Conservation (phyloP, 2,329 filamentous ascomycete genomes). For the Fusarium sp. region DNA sequence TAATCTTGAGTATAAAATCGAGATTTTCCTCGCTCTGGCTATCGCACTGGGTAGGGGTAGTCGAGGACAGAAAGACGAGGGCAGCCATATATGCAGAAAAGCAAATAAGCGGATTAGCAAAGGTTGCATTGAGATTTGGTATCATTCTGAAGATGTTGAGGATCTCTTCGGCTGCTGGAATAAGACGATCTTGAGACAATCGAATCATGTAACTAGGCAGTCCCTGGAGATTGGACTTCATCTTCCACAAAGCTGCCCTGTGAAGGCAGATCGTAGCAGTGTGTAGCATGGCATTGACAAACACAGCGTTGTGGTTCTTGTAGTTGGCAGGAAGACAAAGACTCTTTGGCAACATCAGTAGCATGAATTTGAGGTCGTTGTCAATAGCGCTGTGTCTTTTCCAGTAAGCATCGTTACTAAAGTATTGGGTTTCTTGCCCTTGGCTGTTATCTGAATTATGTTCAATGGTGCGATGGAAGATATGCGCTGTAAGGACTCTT, state of each 20-base stretch:
- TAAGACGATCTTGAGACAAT: constrained; percentile 16
- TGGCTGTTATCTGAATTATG: neutral
- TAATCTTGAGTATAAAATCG: constrained; percentile 16
- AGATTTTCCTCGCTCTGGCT: constrained; percentile 1
- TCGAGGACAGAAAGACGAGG: constrained; percentile 13
- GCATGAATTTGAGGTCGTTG: constrained; percentile 25
- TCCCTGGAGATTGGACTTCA: constrained; percentile 15
- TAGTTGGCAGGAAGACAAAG: constrained; percentile 27
- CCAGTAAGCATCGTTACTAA: constrained; percentile 2
- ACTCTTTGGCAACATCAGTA: constrained; percentile 20
- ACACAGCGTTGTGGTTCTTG: constrained; percentile 17
- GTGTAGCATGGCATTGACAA: constrained; percentile 28
- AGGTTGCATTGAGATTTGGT: constrained; percentile 8
- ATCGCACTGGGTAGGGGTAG: neutral
- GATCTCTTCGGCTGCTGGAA: constrained; percentile 23
- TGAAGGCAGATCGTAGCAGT: constrained; percentile 30
- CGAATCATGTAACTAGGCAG: constrained; percentile 18
- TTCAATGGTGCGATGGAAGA: constrained; percentile 26
- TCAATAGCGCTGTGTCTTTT: constrained; percentile 14
- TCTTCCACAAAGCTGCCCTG: constrained; percentile 25
- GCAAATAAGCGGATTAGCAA: constrained; percentile 24
- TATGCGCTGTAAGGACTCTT: constrained; percentile 14
- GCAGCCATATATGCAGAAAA: constrained; percentile 27
- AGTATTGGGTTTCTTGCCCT: neutral
- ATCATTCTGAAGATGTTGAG: constrained; percentile 26